These are phyloP conservation scores for Hyaloscypha hepaticicola DNA, from an alignment of 495 filamentous ascomycete species.

Conservation along the genomic window DNA sequence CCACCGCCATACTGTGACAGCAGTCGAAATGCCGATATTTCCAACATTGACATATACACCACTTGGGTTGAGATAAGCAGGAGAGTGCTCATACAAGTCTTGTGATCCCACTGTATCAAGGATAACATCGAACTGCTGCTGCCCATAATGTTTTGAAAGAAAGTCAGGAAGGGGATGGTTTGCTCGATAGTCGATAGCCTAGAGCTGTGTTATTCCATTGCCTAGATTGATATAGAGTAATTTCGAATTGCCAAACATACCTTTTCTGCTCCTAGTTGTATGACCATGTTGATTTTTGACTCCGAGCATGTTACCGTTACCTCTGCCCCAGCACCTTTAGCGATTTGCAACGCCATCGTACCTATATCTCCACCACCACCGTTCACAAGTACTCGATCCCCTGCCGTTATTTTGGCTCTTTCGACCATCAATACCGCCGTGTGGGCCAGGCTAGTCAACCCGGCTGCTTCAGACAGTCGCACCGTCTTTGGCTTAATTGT, in stretches of 20 bases:
- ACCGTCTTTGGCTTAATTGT: constrained; percentile 29
- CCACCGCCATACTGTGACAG: background rate
- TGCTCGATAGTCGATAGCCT: background rate
- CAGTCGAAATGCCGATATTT: background rate
- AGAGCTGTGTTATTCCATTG: background rate
- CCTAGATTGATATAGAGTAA: background rate
- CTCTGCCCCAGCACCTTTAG: constrained; percentile 20
- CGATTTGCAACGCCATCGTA: constrained; percentile 40
- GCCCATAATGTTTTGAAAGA: background rate
- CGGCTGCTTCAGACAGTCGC: constrained; percentile 32
- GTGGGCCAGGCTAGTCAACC: constrained; percentile 35
- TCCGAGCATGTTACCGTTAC: background rate
- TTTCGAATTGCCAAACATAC: background rate
- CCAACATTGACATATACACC: background rate
- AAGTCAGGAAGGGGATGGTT: background rate
- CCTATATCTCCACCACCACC: constrained; percentile 45
- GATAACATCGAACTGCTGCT: constrained; percentile 1
- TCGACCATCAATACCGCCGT: constrained; percentile 36
- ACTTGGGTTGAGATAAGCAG: background rate
- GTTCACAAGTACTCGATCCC: constrained; percentile 39
- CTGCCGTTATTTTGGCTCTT: constrained; percentile 26
- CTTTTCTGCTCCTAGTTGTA: background rate
- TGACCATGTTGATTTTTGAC: background rate
- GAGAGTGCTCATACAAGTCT: background rate
- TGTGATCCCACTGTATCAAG: constrained; percentile 1